Conservation (phyloP, 2,329 filamentous ascomycete species). For the Penicillium sp. region DNA sequence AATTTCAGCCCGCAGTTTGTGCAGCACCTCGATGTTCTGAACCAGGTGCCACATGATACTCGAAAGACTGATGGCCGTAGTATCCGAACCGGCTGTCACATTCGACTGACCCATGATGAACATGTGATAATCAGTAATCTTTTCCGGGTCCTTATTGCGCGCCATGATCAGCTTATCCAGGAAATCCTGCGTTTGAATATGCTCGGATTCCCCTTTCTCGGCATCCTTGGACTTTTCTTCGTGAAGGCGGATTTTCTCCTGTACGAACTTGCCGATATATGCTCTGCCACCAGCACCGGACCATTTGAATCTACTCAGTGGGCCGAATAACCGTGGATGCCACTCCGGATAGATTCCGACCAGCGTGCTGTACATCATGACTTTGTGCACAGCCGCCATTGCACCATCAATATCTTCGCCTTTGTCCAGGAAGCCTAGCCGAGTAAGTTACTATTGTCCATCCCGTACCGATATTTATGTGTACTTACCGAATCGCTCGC, state of each 20-base stretch:
- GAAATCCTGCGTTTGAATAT: slow-evolving; percentile 40
- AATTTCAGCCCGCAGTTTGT: slow-evolving; percentile 38
- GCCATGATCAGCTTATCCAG: slow-evolving; percentile 49
- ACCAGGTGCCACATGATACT: slow-evolving; percentile 52
- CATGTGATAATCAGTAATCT: slow-evolving; percentile 46
- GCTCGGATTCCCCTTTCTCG: slow-evolving; percentile 15
- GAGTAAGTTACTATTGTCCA: slow-evolving; percentile 23
- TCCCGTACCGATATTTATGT: not conserved
- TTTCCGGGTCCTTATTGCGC: slow-evolving; percentile 48
- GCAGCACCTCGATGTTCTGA: slow-evolving; percentile 34
- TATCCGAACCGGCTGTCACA: slow-evolving; percentile 46
- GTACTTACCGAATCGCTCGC: slow-evolving; percentile 31
- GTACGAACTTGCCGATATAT: slow-evolving; percentile 39
- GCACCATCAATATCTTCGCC: slow-evolving; percentile 52
- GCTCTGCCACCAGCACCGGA: slow-evolving; percentile 37
- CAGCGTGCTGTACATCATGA: slow-evolving; percentile 44
- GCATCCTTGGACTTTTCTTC: slow-evolving; percentile 25
- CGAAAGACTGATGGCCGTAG: slow-evolving; percentile 55
- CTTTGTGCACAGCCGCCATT: slow-evolving; percentile 44
- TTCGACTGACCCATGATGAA: slow-evolving; percentile 44
- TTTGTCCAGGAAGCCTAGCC: slow-evolving; percentile 52
- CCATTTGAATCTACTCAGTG: slow-evolving; percentile 33
- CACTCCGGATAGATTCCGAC: slow-evolving; percentile 49
- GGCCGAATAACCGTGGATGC: slow-evolving; percentile 41
- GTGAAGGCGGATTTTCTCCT: slow-evolving; percentile 35